Percentiles rank a stretch among this genome's conserved stretches.
Conservation (phyloP, 2,329 filamentous ascomycete species). For the Pezicula radicicola region DNA sequence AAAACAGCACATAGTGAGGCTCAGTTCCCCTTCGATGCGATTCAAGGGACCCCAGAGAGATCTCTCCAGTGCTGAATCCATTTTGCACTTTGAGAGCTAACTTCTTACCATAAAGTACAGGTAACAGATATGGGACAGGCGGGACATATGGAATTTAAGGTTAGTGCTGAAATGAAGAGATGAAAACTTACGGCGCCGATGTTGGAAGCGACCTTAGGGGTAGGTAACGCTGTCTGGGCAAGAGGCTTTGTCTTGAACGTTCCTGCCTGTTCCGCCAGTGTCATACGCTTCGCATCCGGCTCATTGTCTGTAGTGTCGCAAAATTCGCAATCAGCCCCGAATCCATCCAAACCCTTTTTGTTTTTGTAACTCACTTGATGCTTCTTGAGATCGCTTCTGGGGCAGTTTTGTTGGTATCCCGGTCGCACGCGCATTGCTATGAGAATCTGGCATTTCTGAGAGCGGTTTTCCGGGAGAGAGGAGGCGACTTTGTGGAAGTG, state of each 20-base stretch:
- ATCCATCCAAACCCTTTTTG: background rate
- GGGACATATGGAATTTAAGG: too few species aligned
- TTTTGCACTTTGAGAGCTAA: too few species aligned
- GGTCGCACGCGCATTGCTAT: conserved; percentile 51
- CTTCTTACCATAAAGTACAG: too few species aligned
- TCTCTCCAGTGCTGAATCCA: too few species aligned
- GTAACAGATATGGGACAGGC: too few species aligned
- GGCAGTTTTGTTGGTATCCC: conserved; percentile 29
- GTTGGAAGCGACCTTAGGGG: conserved; percentile 23
- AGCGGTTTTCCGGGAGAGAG: conserved; percentile 35
- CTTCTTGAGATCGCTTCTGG: conserved; percentile 32
- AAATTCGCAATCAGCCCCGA: conserved; percentile 4
- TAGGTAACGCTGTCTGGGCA: conserved; percentile 38
- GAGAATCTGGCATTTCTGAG: conserved; percentile 56
- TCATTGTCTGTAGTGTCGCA: conserved; percentile 39
- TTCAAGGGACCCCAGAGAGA: too few species aligned
- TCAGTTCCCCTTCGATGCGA: too few species aligned
- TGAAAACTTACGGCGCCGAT: conserved; percentile 17
- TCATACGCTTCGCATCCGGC: conserved; percentile 59
- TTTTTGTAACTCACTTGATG: conserved; percentile 11
- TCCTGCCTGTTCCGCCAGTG: conserved; percentile 50
- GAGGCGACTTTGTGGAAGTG: conserved; percentile 19
- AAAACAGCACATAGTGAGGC: too few species aligned
- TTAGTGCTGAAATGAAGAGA: background rate
- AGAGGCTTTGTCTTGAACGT: conserved; percentile 43